These are phyloP conservation scores for Colletotrichum lini DNA, from an alignment of 2,329 filamentous ascomycete species.

Conservation along the genomic window DNA sequence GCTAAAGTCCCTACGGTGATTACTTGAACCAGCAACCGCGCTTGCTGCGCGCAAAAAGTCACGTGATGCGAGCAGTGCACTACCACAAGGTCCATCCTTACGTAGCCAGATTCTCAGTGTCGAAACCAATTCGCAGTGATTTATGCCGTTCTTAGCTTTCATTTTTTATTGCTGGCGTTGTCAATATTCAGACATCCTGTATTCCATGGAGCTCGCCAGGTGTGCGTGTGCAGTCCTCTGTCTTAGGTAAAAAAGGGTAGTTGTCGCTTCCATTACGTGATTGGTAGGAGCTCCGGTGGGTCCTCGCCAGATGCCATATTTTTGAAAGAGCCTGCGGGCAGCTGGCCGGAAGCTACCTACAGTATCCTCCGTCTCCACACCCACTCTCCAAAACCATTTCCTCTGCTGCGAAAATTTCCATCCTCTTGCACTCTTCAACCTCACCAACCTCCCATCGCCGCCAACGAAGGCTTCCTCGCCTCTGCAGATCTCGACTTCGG, in stretches of 20 bases:
- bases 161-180: no score
- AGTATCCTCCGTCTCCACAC: conserved; percentile 2
- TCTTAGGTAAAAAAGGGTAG: not conserved
- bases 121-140: no score
- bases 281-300: conserved; percentile 22
- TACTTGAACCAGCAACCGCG: no score
- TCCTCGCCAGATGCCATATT: not conserved
- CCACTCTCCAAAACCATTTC: conserved; percentile 16
- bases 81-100: no score
- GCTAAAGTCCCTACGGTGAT: no score
- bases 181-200: no score
- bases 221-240: not conserved
- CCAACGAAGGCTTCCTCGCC: not conserved
- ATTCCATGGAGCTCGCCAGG: not conserved
- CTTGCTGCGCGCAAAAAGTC: no score
- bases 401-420: conserved; percentile 13
- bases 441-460: not conserved
- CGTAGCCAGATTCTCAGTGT: no score
- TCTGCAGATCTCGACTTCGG: not conserved
- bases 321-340: not conserved
- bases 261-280: conserved; percentile 15
- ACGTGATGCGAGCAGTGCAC: no score
- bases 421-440: not conserved
- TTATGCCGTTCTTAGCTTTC: no score
- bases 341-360: not conserved